A percentile compares a stretch with the other conserved stretches of the same genome.
Conservation (phyloP, 1,284 basidiomycete species). For the Peniophora sp. region DNA sequence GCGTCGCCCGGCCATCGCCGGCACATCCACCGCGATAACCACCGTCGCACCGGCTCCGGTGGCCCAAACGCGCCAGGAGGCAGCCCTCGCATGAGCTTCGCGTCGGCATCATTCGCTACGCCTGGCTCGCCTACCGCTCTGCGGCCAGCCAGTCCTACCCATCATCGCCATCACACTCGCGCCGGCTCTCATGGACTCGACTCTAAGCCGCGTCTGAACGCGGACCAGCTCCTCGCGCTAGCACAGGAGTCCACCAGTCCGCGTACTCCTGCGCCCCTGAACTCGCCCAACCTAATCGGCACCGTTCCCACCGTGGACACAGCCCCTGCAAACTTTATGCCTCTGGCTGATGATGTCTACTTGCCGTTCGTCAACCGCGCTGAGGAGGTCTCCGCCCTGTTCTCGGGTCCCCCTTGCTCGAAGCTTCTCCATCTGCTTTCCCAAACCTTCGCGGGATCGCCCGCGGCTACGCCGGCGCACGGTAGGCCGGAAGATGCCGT, state of each 20-base stretch:
- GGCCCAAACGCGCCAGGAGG: constrained; percentile 20
- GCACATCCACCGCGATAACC: constrained; percentile 10
- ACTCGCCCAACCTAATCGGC: constrained; percentile 26
- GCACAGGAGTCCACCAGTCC: constrained; percentile 53
- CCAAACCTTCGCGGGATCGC: constrained; percentile 49
- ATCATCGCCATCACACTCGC: constrained; percentile 20
- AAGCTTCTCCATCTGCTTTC: constrained; percentile 63
- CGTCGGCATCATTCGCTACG: constrained; percentile 50
- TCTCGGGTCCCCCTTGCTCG: constrained; percentile 51
- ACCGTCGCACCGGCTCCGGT: constrained; percentile 27
- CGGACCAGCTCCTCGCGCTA: constrained; percentile 62
- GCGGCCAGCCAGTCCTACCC: constrained; percentile 20
- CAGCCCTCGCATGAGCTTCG: constrained; percentile 49
- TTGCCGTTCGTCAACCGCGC: constrained; percentile 74
- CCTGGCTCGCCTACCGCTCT: constrained; percentile 10
- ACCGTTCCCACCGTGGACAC: constrained; percentile 16
- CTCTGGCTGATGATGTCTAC: constrained; percentile 59
- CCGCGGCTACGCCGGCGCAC: constrained; percentile 16
- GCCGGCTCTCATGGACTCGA: constrained; percentile 7
- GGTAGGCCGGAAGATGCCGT: constrained; percentile 14
- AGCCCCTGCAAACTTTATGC: constrained; percentile 54
- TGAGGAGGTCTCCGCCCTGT: constrained; percentile 52
- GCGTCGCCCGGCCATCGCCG: constrained; percentile 14
- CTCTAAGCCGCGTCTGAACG: constrained; percentile 41
- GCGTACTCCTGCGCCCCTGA: constrained; percentile 14